Percentiles rank a stretch among this genome's conserved stretches.
Evolutionary conservation across 192 early-diverging fungal species (phyloP).

Genomic region (Radiomyces spectabilis): DNA sequence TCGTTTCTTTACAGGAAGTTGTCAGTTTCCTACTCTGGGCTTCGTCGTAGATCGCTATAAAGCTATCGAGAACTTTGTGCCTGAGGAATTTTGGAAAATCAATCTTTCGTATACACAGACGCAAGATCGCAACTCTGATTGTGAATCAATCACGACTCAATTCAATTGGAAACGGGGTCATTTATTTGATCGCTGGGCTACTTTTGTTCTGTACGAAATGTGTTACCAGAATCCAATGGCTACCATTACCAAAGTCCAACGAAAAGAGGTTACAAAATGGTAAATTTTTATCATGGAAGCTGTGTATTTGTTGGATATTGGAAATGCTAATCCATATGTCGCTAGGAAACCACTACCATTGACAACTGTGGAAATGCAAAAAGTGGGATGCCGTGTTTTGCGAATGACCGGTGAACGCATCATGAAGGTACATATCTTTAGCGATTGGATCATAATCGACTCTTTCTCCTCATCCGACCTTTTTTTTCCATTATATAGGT

Average conservation of each 20-base stretch:
- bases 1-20: conserved; percentile 70
- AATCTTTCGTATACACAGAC: conserved; percentile 43
- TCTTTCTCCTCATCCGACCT: neutral
- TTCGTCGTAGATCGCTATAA: conserved; percentile 89
- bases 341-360: conserved; percentile 80
- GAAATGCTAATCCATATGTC: too few relatives aligned
- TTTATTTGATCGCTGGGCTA: conserved; percentile 70
- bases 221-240: conserved; percentile 59
- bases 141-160: neutral
- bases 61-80: conserved; percentile 67
- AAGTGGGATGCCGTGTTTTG: conserved; percentile 63
- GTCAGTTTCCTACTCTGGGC: conserved; percentile 95
- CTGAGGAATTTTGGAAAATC: conserved; percentile 91
- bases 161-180: conserved; percentile 73
- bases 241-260: conserved; percentile 46
- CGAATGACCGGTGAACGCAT: conserved; percentile 69
- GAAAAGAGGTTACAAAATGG: conserved; percentile 77
- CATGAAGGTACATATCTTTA: conserved; percentile 69
- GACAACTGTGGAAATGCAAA: conserved; percentile 93
- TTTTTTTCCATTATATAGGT: conserved; percentile 29
- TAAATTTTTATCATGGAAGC: conserved; percentile 6
- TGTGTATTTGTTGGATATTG: neutral
- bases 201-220: conserved; percentile 63
- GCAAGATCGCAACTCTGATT: neutral
- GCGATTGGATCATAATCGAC: too few relatives aligned